Evolutionary conservation across 139 green algal species (phyloP).

Genomic region (Chlamydomonas sphaeroides): DNA sequence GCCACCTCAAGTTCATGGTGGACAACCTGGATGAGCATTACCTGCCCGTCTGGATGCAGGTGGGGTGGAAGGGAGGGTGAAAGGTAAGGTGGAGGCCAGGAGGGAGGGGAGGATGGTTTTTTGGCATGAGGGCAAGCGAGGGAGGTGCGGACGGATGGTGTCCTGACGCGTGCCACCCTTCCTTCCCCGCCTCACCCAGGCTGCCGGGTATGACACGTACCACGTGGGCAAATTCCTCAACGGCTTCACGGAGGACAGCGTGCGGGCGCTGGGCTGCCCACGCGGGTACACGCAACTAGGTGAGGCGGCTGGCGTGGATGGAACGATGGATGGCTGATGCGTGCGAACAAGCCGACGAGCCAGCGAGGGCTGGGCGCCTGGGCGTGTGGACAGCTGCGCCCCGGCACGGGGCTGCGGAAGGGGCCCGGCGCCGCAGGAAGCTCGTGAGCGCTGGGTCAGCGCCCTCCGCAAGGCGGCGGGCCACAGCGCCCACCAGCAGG

Average conservation of each 20-base stretch:
- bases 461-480: too few species aligned
- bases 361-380: background rate
- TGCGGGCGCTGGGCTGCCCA: background rate
- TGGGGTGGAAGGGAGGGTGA: background rate
- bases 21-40: slow-evolving; percentile 32
- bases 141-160: too few species aligned
- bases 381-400: too few species aligned
- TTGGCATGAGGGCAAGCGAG: too few species aligned
- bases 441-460: too few species aligned
- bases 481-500: too few species aligned
- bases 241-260: slow-evolving; percentile 7
- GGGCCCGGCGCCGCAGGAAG: too few species aligned
- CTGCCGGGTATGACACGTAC: slow-evolving; percentile 13
- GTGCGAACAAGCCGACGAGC: too few species aligned
- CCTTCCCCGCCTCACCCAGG: background rate
- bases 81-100: too few species aligned
- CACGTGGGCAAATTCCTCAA: slow-evolving; percentile 19
- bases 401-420: too few species aligned
- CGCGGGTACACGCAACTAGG: background rate
- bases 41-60: slow-evolving; percentile 48
- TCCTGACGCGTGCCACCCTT: background rate
- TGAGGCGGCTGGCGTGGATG: background rate
- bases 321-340: too few species aligned
- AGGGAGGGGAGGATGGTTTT: too few species aligned
- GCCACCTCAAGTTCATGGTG: slow-evolving; percentile 37